A percentile compares a stretch with the other conserved stretches of the same genome.
Evolutionary conservation across 352 stramenopile genomes (phyloP).

Genomic region (Globisporangium solare): DNA sequence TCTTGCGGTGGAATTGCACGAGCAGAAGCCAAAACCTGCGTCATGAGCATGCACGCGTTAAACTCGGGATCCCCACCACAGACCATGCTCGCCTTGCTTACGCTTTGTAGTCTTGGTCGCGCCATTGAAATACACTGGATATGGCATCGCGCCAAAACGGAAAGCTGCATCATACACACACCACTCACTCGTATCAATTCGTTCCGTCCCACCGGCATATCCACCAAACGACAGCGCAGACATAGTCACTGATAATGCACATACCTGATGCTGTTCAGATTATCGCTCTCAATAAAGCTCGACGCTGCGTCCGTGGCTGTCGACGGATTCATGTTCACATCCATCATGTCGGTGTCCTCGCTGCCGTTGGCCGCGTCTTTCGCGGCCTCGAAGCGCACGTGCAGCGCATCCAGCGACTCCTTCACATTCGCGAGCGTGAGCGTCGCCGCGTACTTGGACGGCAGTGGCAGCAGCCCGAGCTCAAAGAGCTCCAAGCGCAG

Average conservation of each 20-base stretch:
- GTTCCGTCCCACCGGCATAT: no score
- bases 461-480: slow-evolving; percentile 68
- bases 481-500: slow-evolving; percentile 84
- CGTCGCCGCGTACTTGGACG: slow-evolving; percentile 59
- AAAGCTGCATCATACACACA: slow-evolving; percentile 25
- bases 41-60: neutral
- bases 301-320: neutral
- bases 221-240: neutral
- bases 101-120: slow-evolving; percentile 74
- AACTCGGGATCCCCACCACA: neutral
- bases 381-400: slow-evolving; percentile 32
- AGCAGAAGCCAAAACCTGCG: slow-evolving; percentile 74
- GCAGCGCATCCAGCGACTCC: slow-evolving; percentile 52
- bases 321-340: slow-evolving; percentile 8
- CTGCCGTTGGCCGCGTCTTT: slow-evolving; percentile 13
- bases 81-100: slow-evolving; percentile 10
- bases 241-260: neutral
- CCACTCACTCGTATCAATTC: neutral
- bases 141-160: slow-evolving; percentile 62
- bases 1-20: slow-evolving; percentile 71
- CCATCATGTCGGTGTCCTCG: slow-evolving; percentile 45
- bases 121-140: slow-evolving; percentile 63
- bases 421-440: slow-evolving; percentile 63
- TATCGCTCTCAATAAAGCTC: slow-evolving; percentile 56
- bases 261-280: slow-evolving; percentile 35